Percentiles rank a stretch among this genome's conserved stretches.
Conservation (phyloP, 106 monocot genomes). For the Dendrobium catenatum region DNA sequence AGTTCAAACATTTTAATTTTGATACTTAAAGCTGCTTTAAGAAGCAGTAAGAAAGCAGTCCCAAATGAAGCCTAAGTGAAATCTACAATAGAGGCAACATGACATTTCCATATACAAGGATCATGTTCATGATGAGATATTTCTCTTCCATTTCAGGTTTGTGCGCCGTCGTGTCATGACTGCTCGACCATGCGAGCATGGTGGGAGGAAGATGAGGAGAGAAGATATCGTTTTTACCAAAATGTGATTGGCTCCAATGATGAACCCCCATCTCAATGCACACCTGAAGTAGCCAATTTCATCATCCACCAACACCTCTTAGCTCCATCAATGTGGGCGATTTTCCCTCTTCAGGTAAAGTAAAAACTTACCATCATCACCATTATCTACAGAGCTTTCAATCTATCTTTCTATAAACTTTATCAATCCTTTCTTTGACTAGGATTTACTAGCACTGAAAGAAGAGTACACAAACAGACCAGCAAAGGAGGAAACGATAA, state of each 20-base stretch:
- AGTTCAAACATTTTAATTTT: too few relatives aligned
- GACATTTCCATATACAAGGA: background rate
- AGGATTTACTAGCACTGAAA: slow-evolving; percentile 85
- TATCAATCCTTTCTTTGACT: background rate
- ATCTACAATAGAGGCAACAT: too few relatives aligned
- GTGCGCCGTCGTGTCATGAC: slow-evolving; percentile 97
- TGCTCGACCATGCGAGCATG: slow-evolving; percentile 88
- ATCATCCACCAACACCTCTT: slow-evolving; percentile 77
- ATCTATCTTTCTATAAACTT: background rate
- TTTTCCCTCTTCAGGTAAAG: slow-evolving; percentile 84
- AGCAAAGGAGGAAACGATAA: slow-evolving; percentile 85
- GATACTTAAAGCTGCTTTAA: too few relatives aligned
- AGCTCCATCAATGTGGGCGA: slow-evolving; percentile 94
- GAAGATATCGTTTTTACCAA: slow-evolving; percentile 57
- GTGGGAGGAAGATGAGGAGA: slow-evolving; percentile 96
- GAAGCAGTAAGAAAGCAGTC: too few relatives aligned
- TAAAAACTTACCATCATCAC: background rate
- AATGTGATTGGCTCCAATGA: slow-evolving; percentile 56
- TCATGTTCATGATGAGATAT: background rate
- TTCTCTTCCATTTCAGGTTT: slow-evolving; percentile 43
- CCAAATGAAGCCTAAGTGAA: too few relatives aligned
- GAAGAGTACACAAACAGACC: slow-evolving; percentile 79
- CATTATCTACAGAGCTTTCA: background rate
- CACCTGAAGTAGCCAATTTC: slow-evolving; percentile 61
- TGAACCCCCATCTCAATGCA: slow-evolving; percentile 53